These are phyloP conservation scores for Paulownia fortunei DNA, from an alignment of 257 asterid genomes.

Conservation along the genomic window DNA sequence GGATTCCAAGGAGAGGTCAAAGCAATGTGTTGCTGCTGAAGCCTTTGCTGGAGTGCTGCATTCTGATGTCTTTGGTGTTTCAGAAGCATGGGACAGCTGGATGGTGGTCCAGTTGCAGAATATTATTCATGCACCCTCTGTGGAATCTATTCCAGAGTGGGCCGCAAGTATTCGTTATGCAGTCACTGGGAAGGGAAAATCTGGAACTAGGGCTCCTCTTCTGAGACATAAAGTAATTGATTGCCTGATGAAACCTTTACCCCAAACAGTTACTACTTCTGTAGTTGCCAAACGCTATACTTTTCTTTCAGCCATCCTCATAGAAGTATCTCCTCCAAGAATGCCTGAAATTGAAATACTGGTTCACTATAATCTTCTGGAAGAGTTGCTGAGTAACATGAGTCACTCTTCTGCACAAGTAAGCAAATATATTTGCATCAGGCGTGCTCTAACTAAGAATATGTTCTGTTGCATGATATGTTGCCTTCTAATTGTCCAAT, in stretches of 20 bases:
- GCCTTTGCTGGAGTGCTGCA: conserved; percentile 94
- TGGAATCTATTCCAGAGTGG: conserved; percentile 99
- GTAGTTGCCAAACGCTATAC: conserved; percentile 89
- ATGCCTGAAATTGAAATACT: conserved; percentile 72
- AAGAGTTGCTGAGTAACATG: conserved; percentile 89
- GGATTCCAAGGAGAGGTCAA: conserved; percentile 90
- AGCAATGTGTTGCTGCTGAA: conserved; percentile 99
- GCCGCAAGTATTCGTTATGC: conserved; percentile 92
- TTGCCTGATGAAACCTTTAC: conserved; percentile 87
- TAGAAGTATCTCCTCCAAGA: conserved; percentile 83
- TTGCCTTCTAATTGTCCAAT: conserved; percentile 1
- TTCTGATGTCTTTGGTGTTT: conserved; percentile 85
- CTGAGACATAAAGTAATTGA: conserved; percentile 82
- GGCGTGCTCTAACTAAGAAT: conserved; percentile 17
- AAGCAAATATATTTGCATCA: conserved; percentile 42
- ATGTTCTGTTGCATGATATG: neutral
- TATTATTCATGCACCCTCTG: conserved; percentile 79
- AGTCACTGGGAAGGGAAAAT: conserved; percentile 93
- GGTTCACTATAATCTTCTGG: conserved; percentile 77
- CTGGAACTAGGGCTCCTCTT: conserved; percentile 82
- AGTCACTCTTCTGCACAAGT: conserved; percentile 96
- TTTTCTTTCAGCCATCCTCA: conserved; percentile 88
- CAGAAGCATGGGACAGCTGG: conserved; percentile 98
- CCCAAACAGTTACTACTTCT: conserved; percentile 74
- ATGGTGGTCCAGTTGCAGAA: conserved; percentile 70